A percentile compares a stretch with the other conserved stretches of the same genome.
These are phyloP conservation scores for Takakia lepidozioides DNA, from an alignment of 225 moss, liverwort and hornwort species.

Conservation along the genomic window DNA sequence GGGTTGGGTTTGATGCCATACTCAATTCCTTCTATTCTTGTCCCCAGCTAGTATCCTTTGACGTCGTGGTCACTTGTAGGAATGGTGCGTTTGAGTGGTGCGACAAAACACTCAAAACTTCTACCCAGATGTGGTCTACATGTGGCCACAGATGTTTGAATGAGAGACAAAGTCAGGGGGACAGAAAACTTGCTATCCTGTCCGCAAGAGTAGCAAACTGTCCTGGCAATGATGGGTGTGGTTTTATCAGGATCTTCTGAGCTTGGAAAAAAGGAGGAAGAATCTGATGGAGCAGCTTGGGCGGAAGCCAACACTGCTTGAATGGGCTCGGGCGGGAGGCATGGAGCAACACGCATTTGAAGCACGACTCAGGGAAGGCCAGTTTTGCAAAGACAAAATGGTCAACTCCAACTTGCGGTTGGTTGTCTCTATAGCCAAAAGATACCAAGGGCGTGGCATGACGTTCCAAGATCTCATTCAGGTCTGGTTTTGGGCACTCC, in stretches of 20 bases:
- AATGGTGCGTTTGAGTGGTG: background rate
- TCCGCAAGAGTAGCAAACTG: too few relatives aligned
- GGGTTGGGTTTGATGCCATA: too few relatives aligned
- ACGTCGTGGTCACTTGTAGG: too few relatives aligned
- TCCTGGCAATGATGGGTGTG: too few relatives aligned
- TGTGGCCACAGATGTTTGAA: background rate
- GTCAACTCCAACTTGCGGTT: constrained; percentile 90
- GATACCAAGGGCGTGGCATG: constrained; percentile 89
- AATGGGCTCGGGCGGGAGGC: constrained; percentile 86
- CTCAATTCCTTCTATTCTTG: too few relatives aligned
- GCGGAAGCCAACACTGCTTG: constrained; percentile 65
- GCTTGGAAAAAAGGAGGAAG: constrained; percentile 49
- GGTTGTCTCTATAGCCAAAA: constrained; percentile 87
- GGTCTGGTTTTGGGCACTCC: too few relatives aligned
- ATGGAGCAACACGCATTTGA: constrained; percentile 62
- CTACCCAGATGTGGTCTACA: too few relatives aligned
- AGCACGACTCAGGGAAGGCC: constrained; percentile 59
- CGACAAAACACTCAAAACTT: too few relatives aligned
- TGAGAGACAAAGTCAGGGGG: background rate
- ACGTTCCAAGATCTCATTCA: constrained; percentile 85
- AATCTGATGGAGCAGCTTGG: constrained; percentile 69
- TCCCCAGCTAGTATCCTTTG: too few relatives aligned
- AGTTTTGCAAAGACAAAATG: constrained; percentile 83
- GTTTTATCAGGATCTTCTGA: constrained; percentile 71
- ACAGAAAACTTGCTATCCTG: too few relatives aligned